Conservation (phyloP, 176 grass and related monocot genomes). For the Miscanthus lutarioriparius region DNA sequence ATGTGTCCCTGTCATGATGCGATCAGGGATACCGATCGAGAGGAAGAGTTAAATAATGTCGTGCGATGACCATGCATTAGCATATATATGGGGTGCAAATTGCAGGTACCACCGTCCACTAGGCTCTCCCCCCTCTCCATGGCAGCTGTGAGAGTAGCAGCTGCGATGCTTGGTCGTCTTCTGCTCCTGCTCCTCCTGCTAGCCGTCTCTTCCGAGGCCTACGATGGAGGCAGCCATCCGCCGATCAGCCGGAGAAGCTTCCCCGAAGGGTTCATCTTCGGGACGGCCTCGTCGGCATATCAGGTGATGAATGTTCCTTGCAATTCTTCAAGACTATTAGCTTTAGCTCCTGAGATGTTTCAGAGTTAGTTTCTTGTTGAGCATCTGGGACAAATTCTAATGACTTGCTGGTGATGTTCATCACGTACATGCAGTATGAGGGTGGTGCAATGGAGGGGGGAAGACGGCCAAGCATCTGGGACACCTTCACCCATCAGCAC, state of each 20-base stretch:
- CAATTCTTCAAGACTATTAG: no score
- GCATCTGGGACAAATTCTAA: neutral
- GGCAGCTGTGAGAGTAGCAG: neutral
- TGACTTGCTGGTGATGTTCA: neutral
- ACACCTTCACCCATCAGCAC: conserved; percentile 46
- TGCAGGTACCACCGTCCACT: no score
- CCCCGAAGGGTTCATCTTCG: conserved; percentile 38
- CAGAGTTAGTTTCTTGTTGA: no score
- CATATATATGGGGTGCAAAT: no score
- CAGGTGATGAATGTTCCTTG: neutral
- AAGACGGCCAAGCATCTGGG: conserved; percentile 50
- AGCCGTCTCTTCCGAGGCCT: neutral
- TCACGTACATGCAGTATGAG: conserved; percentile 40
- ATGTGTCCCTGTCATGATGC: no score
- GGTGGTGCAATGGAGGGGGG: conserved; percentile 47
- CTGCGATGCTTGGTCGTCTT: neutral
- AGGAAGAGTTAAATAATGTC: no score
- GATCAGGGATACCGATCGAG: no score
- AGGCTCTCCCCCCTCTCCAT: no score
- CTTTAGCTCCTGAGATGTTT: no score
- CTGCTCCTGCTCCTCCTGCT: neutral
- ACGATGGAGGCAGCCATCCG: neutral
- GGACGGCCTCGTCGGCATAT: conserved; percentile 34
- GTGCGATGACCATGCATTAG: no score
- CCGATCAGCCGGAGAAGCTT: conserved; percentile 29